Percentiles rank a stretch among this genome's conserved stretches.
Evolutionary conservation across 306 rosid species (phyloP).

Genomic region (Prunus fruticosa): DNA sequence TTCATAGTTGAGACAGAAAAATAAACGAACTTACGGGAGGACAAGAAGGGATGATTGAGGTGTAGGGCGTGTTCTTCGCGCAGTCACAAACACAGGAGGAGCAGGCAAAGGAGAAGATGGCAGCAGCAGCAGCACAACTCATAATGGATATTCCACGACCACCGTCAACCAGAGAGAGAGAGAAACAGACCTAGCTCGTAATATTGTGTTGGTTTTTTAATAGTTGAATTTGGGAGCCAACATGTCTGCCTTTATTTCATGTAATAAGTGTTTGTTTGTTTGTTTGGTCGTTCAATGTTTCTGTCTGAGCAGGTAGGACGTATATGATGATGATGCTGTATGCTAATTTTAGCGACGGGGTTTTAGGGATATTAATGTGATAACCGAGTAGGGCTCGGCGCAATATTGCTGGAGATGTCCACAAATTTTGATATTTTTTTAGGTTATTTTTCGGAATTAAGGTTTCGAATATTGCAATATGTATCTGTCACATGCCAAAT

Average conservation of each 20-base stretch:
- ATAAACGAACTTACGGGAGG: not conserved
- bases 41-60: not conserved
- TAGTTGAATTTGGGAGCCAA: not conserved
- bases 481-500: not conserved
- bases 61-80: not conserved
- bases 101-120: not conserved
- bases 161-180: not conserved
- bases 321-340: not conserved
- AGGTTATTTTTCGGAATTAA: not conserved
- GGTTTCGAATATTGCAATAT: not conserved
- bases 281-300: not conserved
- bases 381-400: constrained; percentile 1
- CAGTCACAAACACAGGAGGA: not conserved
- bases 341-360: constrained; percentile 6
- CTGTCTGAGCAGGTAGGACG: not conserved
- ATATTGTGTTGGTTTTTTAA: not conserved
- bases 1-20: not conserved
- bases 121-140: not conserved
- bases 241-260: not conserved
- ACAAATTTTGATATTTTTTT: not conserved
- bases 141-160: not conserved
- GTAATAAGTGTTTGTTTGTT: not conserved
- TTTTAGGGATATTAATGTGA: constrained; percentile 15
- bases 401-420: not conserved
- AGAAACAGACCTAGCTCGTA: not conserved